Evolutionary conservation across 176 grass and related monocot genomes (phyloP), one percentile per base, ranked within the genome.

Genomic region (Oryza punctata): DNA sequence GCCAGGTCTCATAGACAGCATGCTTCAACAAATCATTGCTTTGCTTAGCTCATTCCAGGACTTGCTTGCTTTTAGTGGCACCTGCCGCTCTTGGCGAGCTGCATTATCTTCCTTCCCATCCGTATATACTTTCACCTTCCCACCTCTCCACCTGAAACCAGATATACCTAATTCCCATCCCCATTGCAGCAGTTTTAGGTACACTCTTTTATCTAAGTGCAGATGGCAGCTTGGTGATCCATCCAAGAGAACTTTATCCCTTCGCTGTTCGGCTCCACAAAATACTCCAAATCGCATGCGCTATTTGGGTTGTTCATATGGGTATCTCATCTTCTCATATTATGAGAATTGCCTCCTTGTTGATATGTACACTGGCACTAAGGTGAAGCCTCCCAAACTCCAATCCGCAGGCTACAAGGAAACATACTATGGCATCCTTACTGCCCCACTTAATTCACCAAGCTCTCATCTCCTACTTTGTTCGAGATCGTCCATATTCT

Each of bases 31-130:
- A 84, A 69, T 94, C 65, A 46, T 91, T 71, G 3, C 14, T 40
- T 84, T 85, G 71, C 63, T 94, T 69, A 85, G 23, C 77, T 89
- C 89, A 78, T 88, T 89, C 21, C 86, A 76, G 63, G 92, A 91
- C 27, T 27, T 89, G n/a, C 84, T 91, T 67, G 82, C 73, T 82
- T 86, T 89, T 11, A 50, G 47, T 19, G n/a, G 57, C 61, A 88
- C 85, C 49, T 94, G 89, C 69, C 84, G 63, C 68, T 81, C 92
- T 69, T 94, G 92, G 92, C 86, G 81, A 2, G 21, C 66, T 46
- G 61, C 75, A 14, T n/a, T 67, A 63, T 72, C 50, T 67, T 60
- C 89, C 67, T 72, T 65, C 63, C 77, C 77, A 23, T 73, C 67
- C 12, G 6, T 45, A 69, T 81, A 75, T 61, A 79, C 35, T 3